Conservation (phyloP, 768 basidiomycete genomes). For the Kwoniella dendrophila region DNA sequence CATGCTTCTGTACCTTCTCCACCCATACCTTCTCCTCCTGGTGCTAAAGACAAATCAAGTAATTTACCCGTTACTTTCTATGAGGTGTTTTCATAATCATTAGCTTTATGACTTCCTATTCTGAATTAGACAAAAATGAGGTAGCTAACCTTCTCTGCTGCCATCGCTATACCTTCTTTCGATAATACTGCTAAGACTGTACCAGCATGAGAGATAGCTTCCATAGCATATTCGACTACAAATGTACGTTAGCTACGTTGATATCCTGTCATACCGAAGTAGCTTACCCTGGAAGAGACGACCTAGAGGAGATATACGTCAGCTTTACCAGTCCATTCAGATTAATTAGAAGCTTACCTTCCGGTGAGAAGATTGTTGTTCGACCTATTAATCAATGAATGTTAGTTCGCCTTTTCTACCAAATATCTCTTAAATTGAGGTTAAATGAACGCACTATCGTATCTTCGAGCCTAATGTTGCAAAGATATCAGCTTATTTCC, state of each 20-base stretch:
- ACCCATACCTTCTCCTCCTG: slow-evolving; percentile 73
- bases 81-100: slow-evolving; percentile 55
- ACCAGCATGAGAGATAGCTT: slow-evolving; percentile 94
- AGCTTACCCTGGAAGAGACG: slow-evolving; percentile 91
- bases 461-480: slow-evolving; percentile 74
- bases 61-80: slow-evolving; percentile 99
- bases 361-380: slow-evolving; percentile 98
- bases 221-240: slow-evolving; percentile 98
- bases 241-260: slow-evolving; percentile 6
- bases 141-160: slow-evolving; percentile 49
- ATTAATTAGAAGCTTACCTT: slow-evolving; percentile 64
- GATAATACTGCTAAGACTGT: slow-evolving; percentile 57
- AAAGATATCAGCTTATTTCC: slow-evolving; percentile 19
- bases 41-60: slow-evolving; percentile 81
- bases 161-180: slow-evolving; percentile 57
- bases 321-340: slow-evolving; percentile 15
- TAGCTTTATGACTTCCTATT: neutral
- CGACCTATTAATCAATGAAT: slow-evolving; percentile 57
- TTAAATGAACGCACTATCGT: slow-evolving; percentile 73
- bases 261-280: neutral
- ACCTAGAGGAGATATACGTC: slow-evolving; percentile 61
- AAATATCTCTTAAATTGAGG: neutral
- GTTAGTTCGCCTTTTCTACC: slow-evolving; percentile 10
- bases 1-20: slow-evolving; percentile 56
- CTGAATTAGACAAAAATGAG: neutral